Evolutionary conservation across 2,329 filamentous ascomycete species (phyloP), one percentile per base, ranked within the genome.

Genomic region (Fusarium sp.): DNA sequence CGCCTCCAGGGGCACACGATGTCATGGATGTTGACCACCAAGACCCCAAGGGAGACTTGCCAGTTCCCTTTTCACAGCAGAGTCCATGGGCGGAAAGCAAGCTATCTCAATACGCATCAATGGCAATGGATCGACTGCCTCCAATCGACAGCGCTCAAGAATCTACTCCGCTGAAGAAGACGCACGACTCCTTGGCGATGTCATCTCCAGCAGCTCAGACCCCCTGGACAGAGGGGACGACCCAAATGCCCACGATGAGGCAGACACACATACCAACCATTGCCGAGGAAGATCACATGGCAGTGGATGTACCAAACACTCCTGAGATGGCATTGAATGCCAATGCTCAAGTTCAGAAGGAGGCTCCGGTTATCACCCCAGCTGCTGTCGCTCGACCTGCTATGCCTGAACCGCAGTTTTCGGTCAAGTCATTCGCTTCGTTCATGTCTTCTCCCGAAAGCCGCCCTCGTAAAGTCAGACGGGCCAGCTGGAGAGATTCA

Each of bases 401-500:
- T 2, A 87, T 86, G 1, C 85, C 87, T 7, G 86, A 89, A 59
- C 83, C 86, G 16, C 84, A 84, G 6, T 82, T 88, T 33, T 85
- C 85, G 0, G 82, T 89, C 74, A 88, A 87, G 70, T 84, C 87
- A 0, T 90, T 90, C 76, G 84, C 86, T 1, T 84, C 85, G 2
- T 90, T 90, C 76, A 85, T 88, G 76, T 86, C 86, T 1, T 88
- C 87, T 0, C 86, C 88, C 1, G 82, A 84, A 45, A 81, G 75
- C n/a, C 73, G 71, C 16, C 70, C 76, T 31, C 73, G 69, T 29
- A 52, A 67, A 69, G 64, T 43, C 8, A 72, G 64, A 18, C 60
- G 41, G 45, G 63, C 52, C n/a, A 76, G 74, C 22, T 77, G 69
- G 43, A 74, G 67, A 67, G 76, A 72, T 50, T 78, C 76, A 6